Percentiles rank a stretch among this genome's conserved stretches.
Conservation (phyloP, 2,329 filamentous ascomycete species). For the Hymenoscyphus fructigenus region DNA sequence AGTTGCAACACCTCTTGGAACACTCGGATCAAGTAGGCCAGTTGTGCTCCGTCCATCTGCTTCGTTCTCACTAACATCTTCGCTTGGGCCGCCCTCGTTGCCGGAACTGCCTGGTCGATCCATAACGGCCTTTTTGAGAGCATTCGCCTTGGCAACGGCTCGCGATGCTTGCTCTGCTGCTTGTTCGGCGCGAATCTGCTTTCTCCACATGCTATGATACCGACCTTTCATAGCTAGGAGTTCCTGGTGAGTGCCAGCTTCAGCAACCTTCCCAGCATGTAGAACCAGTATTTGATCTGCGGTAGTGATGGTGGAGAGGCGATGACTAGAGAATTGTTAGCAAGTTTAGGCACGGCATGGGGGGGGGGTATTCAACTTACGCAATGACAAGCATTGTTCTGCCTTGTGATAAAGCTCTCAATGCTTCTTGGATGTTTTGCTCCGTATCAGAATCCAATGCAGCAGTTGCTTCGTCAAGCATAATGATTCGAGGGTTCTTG, state of each 20-base stretch:
- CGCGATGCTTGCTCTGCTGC: constrained; percentile 58
- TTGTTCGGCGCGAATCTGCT: constrained; percentile 77
- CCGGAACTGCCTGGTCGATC: constrained; percentile 32
- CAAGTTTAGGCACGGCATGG: constrained; percentile 72
- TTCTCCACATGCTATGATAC: constrained; percentile 83
- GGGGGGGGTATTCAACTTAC: constrained; percentile 47
- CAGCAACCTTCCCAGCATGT: constrained; percentile 72
- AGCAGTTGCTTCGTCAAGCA: constrained; percentile 90
- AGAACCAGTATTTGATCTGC: constrained; percentile 86
- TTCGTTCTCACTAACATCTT: constrained; percentile 34
- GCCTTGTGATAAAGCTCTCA: constrained; percentile 77
- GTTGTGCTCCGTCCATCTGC: constrained; percentile 23
- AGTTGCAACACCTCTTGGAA: constrained; percentile 12
- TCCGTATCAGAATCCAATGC: constrained; percentile 90
- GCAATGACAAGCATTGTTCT: constrained; percentile 95
- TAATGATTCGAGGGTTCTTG: constrained; percentile 87
- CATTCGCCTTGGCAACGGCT: constrained; percentile 33
- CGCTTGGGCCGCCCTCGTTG: constrained; percentile 29
- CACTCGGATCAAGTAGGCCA: background rate
- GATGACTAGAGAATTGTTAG: constrained; percentile 67
- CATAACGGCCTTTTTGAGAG: constrained; percentile 31
- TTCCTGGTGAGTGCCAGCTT: constrained; percentile 77
- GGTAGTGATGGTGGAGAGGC: constrained; percentile 83
- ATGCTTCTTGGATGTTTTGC: constrained; percentile 85
- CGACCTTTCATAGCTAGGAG: constrained; percentile 68